Evolutionary conservation across 345 rosid genomes (phyloP).

Genomic region (Theobroma cacao): DNA sequence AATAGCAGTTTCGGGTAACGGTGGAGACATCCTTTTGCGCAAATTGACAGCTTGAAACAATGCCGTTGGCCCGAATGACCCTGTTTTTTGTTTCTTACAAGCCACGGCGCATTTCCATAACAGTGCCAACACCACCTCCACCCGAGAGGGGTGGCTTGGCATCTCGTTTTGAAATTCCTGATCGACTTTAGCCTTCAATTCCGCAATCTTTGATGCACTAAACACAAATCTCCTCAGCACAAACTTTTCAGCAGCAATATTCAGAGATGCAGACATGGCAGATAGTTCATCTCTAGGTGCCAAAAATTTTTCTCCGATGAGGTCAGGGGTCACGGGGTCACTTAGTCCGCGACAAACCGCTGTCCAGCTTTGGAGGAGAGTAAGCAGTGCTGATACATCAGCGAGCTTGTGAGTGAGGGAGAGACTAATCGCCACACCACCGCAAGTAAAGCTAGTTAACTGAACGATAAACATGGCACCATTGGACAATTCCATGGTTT

Average conservation of each 20-base stretch:
- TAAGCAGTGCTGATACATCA: constrained; percentile 11
- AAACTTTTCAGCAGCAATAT: not conserved
- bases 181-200: constrained; percentile 10
- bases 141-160: not conserved
- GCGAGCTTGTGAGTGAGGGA: constrained; percentile 15
- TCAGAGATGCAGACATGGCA: not conserved
- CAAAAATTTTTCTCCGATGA: constrained; percentile 6
- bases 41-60: constrained; percentile 10
- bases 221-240: constrained; percentile 1
- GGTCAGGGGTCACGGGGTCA: not conserved
- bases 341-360: not conserved
- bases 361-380: constrained; percentile 17
- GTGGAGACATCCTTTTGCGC: constrained; percentile 9
- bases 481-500: constrained; percentile 9
- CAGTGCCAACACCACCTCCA: constrained; percentile 7
- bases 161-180: not conserved
- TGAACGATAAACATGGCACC: constrained; percentile 9
- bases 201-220: constrained; percentile 9
- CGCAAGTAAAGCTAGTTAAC: constrained; percentile 19
- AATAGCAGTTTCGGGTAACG: not conserved
- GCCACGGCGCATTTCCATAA: constrained; percentile 4
- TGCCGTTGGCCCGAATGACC: not conserved
- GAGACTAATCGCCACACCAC: constrained; percentile 15
- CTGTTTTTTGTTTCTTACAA: not conserved
- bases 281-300: constrained; percentile 8